Evolutionary conservation across 129 eudicot genomes (phyloP), one percentile per base, ranked within the genome.

Genomic region (Artemisia annua): DNA sequence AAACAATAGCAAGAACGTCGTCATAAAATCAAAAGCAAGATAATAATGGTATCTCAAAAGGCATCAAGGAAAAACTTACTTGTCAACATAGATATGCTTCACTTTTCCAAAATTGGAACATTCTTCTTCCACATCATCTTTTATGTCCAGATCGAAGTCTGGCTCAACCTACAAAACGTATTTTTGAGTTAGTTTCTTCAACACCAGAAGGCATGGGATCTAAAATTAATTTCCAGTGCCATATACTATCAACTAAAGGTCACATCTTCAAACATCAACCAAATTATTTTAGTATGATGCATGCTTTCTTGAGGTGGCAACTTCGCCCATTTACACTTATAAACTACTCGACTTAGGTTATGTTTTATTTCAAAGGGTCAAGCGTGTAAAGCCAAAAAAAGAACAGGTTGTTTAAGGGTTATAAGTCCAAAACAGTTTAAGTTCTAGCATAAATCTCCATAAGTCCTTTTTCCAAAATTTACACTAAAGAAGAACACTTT

Each of bases 121-220:
- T 81, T 94, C 98, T 73, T 85, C 96, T 61, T 84, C 75, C 66
- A 94, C 98, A 30, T 94, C 98, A 32, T 94, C 98, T 74, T 82
- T 88, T 3, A 94, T 90, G 73, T 94, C 98, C 85, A 87, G 66
- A 83, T 94, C 97, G 75, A 94, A 94, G 10, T 90, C 96, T 54
- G 97, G 98, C 7, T 90, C 98, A 39, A 79, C 74, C 98, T 94
- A 96, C 77, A 84, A 73, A 35, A 75, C 35, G 46, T 48, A n/a
- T 10, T 11, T 11, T 26, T 9, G 16, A 57, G 46, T 76, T 76
- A 43, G 20, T 19, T 60, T 49, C 48, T 60, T 57, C 28, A 44
- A 71, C 57, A n/a, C 56, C 22, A 46, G 2, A 71, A 57, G 24
- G n/a, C 66, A 30, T 26, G 52, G 4, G 5, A 18, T 19, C 24